Base-by-base conservation (phyloP, 176 grass and related monocot genomes). In the Aegilops longissima region DNA sequence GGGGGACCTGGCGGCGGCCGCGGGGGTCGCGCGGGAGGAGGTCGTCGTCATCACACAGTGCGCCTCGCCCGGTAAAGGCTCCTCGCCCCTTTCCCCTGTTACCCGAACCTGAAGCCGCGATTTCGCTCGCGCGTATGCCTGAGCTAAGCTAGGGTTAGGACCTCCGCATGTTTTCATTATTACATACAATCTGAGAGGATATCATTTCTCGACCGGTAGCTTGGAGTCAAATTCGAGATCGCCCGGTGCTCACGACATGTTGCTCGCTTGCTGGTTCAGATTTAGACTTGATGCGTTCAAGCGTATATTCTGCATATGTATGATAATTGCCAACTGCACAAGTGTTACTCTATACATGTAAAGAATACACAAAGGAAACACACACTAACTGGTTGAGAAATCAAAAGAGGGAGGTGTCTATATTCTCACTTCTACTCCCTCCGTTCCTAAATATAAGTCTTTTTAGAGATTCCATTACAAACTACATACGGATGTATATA, bases 31-130 rank as follows among this genome's bases (percentile, higher is more conserved):
- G 23, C 61, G 59, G 63, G 90, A 95, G 59, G 90, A 92, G 65
- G 88, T 87, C 39, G 77, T 77, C 20, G 86, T 95, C 42, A 87
- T 95, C 84, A 95, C 93, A 23, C 93, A 92, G 83, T 92, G 88
- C 85, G 88, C 61, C 10, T 77, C 81, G 23, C 86, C 92, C 21
- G 90, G 90, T 95, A 47, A 47, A 74, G 83, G 73, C 61, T 54
- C 20, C 33, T 39, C 20, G 45, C 8, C 23, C 23, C 36, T 49
- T n/a, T 38, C 24, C 35, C 11, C 33, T 82, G 23, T 24, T 35
- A 4, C 44, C 44, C 44, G 44, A 47, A 47, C 44, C 44, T 11
- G 0, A 12, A 47, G 11, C 44, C 44, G 42, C 42, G 42, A 45
- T 12, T 45, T 45, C 42, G 73, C 71, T 54, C 23, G 12, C 61